These are phyloP conservation scores for Hyaloscypha finlandica DNA, from an alignment of 495 filamentous ascomycete genomes.

Conservation along the genomic window DNA sequence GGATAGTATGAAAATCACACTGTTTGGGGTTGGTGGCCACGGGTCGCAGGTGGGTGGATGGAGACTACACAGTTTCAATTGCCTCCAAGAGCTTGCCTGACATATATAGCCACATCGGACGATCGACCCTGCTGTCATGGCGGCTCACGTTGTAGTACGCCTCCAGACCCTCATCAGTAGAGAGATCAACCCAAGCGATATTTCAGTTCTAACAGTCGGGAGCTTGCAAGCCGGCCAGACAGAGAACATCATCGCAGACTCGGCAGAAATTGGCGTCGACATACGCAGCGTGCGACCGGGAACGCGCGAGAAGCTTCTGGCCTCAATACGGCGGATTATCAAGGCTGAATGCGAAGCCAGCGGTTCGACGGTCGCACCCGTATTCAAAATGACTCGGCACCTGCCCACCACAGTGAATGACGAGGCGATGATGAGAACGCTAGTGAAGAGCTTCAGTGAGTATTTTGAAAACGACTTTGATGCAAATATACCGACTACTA, in stretches of 20 bases:
- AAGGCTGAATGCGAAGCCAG: constrained; percentile 52
- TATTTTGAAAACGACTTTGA: constrained; percentile 41
- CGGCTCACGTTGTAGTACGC: constrained; percentile 50
- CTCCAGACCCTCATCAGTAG: constrained; percentile 59
- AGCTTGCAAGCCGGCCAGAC: constrained; percentile 53
- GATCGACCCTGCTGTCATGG: constrained; percentile 60
- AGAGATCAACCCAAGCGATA: constrained; percentile 51
- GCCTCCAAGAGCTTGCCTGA: constrained; percentile 17
- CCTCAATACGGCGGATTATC: constrained; percentile 51
- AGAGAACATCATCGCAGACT: constrained; percentile 57
- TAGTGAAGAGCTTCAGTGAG: constrained; percentile 42
- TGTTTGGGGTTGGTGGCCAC: constrained; percentile 55
- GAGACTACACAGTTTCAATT: too few relatives aligned
- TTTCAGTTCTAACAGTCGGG: constrained; percentile 56
- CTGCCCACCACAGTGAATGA: constrained; percentile 57
- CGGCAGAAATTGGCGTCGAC: constrained; percentile 46
- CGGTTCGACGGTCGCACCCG: constrained; percentile 41
- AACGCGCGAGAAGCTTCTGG: constrained; percentile 44
- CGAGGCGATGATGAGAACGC: constrained; percentile 37
- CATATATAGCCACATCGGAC: constrained; percentile 46
- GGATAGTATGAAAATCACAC: constrained; percentile 44
- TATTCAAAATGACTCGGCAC: constrained; percentile 37
- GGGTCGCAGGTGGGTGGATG: constrained; percentile 31
- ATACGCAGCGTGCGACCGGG: constrained; percentile 42
- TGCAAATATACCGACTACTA: constrained; percentile 23